Evolutionary conservation across 345 rosid genomes (phyloP), one percentile per base, ranked within the genome.

Genomic region (Erodium maritimum): DNA sequence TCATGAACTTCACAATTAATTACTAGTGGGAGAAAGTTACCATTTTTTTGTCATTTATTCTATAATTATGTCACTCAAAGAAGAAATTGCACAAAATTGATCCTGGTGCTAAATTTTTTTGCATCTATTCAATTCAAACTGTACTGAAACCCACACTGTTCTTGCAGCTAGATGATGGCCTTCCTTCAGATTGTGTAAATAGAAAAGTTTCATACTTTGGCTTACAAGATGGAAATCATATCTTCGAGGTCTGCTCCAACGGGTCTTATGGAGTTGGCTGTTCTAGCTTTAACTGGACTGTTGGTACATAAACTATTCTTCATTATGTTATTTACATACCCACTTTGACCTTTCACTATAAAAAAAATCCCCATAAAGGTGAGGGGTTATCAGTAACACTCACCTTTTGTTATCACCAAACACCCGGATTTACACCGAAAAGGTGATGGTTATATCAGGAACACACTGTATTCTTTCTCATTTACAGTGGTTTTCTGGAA

Each of bases 211-310:
- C 65, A n/a, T 88, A 81, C 69, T 48, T 71, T 7, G 80, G 78
- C 50, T 75, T 91, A 72, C 63, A 54, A 50, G 98, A 88, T 4
- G 98, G 98, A 21, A 76, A 77, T 50, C 98, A 91, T 76, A 65
- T 83, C 55, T 84, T 88, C 70, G 76, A 69, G 75, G 89, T 88
- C 69, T 88, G 98, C 65, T 37, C 68, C 63, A 75, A 76, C 56
- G 75, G 73, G 67, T 65, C 74, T 65, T 71, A 52, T 62, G 80
- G 75, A 76, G 65, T 60, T 72, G 79, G 72, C 82, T 91, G 96
- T 68, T 68, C 71, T 57, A 65, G 21, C 61, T 83, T 84, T 64
- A 75, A 79, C 65, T 91, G 96, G 98, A 74, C 77, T 69, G 77
- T 86, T 73, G 98, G 98, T 91, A 62, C 86, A 63, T 57, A 82